Conservation (phyloP, 345 rosid genomes). For the Euphorbia peplus region DNA sequence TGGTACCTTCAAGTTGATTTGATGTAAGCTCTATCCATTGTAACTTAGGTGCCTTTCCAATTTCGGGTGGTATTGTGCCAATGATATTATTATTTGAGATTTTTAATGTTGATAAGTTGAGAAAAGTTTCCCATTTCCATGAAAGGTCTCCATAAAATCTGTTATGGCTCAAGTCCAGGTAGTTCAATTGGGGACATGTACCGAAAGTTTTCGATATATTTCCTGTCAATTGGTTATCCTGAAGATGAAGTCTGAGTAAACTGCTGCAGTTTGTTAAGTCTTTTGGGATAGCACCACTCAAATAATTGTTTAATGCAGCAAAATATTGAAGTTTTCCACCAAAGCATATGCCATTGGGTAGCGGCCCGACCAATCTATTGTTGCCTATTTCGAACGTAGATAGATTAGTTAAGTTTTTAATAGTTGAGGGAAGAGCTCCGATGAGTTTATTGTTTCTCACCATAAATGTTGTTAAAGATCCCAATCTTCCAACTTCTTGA, state of each 20-base stretch:
- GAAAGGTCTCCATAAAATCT: neutral
- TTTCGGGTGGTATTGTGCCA: neutral
- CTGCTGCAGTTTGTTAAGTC: neutral
- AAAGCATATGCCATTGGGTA: neutral
- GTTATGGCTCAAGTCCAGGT: neutral
- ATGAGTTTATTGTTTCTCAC: neutral
- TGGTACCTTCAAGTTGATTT: neutral
- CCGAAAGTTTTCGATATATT: neutral
- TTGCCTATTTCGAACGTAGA: neutral
- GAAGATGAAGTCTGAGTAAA: neutral
- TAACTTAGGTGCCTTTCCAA: neutral
- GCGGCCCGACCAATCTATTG: neutral
- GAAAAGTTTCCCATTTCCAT: neutral
- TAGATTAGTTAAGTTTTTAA: neutral
- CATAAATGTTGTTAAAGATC: too few species aligned
- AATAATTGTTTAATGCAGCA: neutral
- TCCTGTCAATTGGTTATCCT: neutral
- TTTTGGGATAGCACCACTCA: neutral
- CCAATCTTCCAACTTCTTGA: neutral
- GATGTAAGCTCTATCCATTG: neutral
- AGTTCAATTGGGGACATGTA: neutral
- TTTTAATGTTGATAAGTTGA: neutral
- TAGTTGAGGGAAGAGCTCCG: neutral
- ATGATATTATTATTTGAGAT: neutral
- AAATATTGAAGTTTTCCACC: neutral